phyloP scores from a whole-genome alignment of 306 rosid species.

The Quercus aquifolioides region DNA sequence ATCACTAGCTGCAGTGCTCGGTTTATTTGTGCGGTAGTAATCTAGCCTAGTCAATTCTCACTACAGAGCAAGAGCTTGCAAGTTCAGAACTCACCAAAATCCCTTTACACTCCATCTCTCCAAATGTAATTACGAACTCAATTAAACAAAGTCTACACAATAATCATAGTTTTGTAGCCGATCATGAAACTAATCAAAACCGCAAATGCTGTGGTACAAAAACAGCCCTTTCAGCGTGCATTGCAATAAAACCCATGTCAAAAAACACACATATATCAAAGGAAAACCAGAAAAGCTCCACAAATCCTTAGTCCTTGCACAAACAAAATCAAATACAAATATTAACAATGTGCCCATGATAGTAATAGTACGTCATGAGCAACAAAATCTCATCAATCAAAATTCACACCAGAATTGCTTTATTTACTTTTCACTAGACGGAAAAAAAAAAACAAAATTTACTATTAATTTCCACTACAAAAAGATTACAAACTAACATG shows the following conservation, averaged over 20 bases:
- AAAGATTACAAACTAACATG: no score
- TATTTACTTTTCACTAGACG: no score
- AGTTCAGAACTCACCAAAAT: not conserved
- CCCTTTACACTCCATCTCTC: not conserved
- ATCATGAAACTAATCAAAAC: not conserved
- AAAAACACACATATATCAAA: no score
- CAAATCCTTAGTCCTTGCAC: no score
- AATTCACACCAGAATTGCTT: no score
- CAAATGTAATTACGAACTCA: not conserved
- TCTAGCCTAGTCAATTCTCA: not conserved
- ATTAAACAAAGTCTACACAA: not conserved
- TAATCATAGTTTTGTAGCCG: not conserved
- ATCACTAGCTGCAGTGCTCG: not conserved
- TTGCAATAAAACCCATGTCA: not conserved
- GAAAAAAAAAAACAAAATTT: no score
- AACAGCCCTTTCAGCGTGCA: not conserved
- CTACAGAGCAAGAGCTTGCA: not conserved
- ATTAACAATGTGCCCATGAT: no score
- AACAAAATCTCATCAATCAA: no score
- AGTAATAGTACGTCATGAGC: no score
- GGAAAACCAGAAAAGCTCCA: no score
- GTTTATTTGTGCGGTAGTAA: not conserved
- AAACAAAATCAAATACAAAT: no score
- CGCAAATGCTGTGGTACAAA: not conserved
- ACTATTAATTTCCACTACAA: no score